Conservation (phyloP, 163 green algal species). For the Chlamydomonas reinhardtii region DNA sequence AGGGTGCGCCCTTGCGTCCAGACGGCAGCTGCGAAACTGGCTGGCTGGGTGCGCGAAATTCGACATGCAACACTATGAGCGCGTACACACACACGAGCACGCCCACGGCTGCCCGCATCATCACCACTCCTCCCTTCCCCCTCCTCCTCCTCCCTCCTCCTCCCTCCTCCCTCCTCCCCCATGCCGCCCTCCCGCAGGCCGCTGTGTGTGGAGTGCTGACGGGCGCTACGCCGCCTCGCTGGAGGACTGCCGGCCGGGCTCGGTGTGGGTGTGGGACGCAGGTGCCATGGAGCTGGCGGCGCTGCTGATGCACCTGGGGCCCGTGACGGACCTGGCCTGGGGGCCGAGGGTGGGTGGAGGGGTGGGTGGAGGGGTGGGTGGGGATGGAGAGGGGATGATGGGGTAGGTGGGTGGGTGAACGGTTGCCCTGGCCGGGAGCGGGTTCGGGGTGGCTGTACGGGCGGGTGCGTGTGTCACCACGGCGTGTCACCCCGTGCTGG, state of each 20-base stretch:
- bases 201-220: conserved; percentile 71
- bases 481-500: too few relatives aligned
- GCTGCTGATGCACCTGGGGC: conserved; percentile 59
- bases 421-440: too few relatives aligned
- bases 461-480: too few relatives aligned
- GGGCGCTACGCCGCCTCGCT: conserved; percentile 60
- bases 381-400: neutral
- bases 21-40: too few relatives aligned
- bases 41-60: too few relatives aligned
- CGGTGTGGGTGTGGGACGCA: conserved; percentile 81
- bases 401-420: neutral
- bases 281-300: conserved; percentile 59
- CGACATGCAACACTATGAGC: too few relatives aligned
- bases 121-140: neutral
- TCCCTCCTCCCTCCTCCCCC: neutral
- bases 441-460: too few relatives aligned
- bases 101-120: too few relatives aligned
- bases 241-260: conserved; percentile 75
- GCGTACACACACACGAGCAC: too few relatives aligned
- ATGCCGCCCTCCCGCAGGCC: conserved; percentile 41
- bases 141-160: neutral
- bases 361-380: too few relatives aligned
- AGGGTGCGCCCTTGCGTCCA: too few relatives aligned
- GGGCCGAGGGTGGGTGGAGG: conserved; percentile 36
- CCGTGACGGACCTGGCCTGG: conserved; percentile 59